Evolutionary conservation across 768 basidiomycete genomes (phyloP), one percentile per base, ranked within the genome.

Genomic region (Amanita pseudoporphyria): DNA sequence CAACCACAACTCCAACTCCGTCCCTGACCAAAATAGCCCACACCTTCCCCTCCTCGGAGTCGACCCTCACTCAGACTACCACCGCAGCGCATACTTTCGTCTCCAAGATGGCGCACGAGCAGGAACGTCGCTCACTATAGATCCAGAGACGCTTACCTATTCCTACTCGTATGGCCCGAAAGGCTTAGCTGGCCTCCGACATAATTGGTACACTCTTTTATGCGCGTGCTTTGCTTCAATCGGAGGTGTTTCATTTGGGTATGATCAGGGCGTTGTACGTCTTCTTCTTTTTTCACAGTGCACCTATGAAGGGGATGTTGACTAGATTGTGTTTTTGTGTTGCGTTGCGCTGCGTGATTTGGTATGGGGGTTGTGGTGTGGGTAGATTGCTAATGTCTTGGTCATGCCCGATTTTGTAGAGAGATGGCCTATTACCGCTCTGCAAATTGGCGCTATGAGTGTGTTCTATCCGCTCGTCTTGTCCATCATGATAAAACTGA

Each of bases 361-460:
- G 26, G 26, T 28, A 7, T 7, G 3, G 26, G 26, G 26, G 26
- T 28, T n/a, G n/a, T n/a, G n/a, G 26, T 28, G 26, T 28, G 26
- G 26, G 26, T 30, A 76, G 74, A 87, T 91, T 54, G 84, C 88
- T 2, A 91, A 90, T 60, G 80, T 91, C 12, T 72, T 91, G 10
- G 85, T 90, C 10, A 90, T 90, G 87, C 67, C 71, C 35, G 82
- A 87, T 56, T 91, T 91, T 56, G 55, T 77, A 22, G 55, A 65
- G 43, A 72, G 79, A 7, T 91, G 84, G 80, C 83, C 82, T 4
- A 65, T 87, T 2, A 78, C 80, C 5, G 74, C 87, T 0, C 70
- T 83, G 66, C 79, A 89, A 66, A 82, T 79, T 57, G 88, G 88
- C 4, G 64, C 76, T 16, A 84, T 89, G 77, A 90, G 88, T 89